Evolutionary conservation across 1,284 basidiomycete species (phyloP), one percentile per base, ranked within the genome.

Genomic region (Bondarzewia mesenterica): DNA sequence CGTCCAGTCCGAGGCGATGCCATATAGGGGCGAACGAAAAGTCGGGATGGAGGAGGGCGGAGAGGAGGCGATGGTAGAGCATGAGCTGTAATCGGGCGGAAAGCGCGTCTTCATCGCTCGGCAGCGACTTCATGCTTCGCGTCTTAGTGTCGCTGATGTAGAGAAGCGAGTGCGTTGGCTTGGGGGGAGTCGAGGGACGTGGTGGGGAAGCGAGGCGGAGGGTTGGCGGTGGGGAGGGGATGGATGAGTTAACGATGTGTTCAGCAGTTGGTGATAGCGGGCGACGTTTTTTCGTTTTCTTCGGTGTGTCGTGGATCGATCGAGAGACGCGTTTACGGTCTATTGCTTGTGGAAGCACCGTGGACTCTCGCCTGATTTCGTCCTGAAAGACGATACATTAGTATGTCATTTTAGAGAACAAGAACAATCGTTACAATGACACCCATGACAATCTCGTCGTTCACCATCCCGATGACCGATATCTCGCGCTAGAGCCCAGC

Each of bases 61-160:
- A 73, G 12, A 93, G 68, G 40, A 93, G 75, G 44, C 82, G 81
- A 58, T 83, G 78, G 63, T 93, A 93, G 25, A 91, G 63, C 88
- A 92, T 92, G 4, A 93, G 73, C 61, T 93, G 90, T 16, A 90
- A 66, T n/a, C 77, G 77, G 0, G 89, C 78, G 0, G 80, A 66
- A 14, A 78, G 59, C 0, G 80, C 74, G 58, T 91, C 87, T 39
- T 74, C 73, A 15, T 80, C 70, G 7, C 68, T 61, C 0, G 90
- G 90, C 2, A 92, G 52, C 6, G 64, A 71, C 0, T 68, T 58
- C 0, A 61, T 62, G 5, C 67, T 69, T 16, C 90, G 76, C 6
- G 89, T 90, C 63, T 93, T 93, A 45, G 82, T 86, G 59, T 93
- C 90, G 15, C 80, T 68, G 5, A 93, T 61, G 50, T 68, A 71